Evolutionary conservation across 305 asterid species (phyloP), one percentile per base, ranked within the genome.

Genomic region (Solanum aculeatissimum): DNA sequence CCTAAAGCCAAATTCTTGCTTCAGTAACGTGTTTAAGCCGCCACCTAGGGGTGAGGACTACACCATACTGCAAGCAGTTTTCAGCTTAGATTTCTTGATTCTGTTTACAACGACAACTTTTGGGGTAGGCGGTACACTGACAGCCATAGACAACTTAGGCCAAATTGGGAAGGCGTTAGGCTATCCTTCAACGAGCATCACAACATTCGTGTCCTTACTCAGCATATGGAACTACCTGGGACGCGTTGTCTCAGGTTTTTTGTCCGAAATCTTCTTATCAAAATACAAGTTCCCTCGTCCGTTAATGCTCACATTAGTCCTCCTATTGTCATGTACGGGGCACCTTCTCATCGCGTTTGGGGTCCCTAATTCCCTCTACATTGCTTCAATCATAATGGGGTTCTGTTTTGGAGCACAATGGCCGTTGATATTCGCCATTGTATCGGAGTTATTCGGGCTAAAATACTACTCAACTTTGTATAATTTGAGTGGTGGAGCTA

Each of bases 351-450:
- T 85, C 19, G 85, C 88, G 9, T 85, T 81, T 18, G 83, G 58
- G 15, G 85, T 72, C n/a, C 88, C 85, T 13, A 82, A 72, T 82
- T 82, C 85, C 12, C 88, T 85, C 69, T 85, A 85, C 23, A 21
- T 63, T 43, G 38, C 88, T 38, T 85, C 85, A 1, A 40, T 85
- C 15, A 58, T 85, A 9, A 87, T 85, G 65, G 88, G 88, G 4
- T 87, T 87, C 29, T 87, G 88, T 62, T 85, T 83, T 19, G 88
- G 88, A 35, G 89, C 88, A 53, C 88, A 85, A 79, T 83, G 88
- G 86, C 88, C 88, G 1, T 79, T 78, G 72, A 83, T 80, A 27
- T 85, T 58, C 54, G 83, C 85, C 51, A 74, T 85, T 75, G 68
- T 85, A 57, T 85, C 88, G 0, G 88, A 85, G 29, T 3, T 85